Percentiles rank a stretch among this genome's conserved stretches.
phyloP scores from a whole-genome alignment of 2,329 filamentous ascomycete species.

The Apiospora malaysiana region DNA sequence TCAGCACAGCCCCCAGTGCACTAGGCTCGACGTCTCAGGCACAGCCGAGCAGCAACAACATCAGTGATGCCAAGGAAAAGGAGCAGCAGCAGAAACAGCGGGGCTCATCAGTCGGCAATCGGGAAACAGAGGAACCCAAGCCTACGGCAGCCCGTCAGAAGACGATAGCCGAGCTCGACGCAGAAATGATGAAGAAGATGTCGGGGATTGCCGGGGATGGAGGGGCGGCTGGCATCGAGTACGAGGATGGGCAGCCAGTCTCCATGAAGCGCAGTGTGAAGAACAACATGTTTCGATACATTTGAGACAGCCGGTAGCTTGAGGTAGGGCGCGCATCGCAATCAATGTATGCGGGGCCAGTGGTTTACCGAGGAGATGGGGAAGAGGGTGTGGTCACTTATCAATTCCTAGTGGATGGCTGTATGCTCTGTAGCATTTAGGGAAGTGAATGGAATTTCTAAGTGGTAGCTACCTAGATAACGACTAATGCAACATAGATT shows the following conservation, averaged over 20 bases:
- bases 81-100: not conserved
- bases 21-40: not conserved
- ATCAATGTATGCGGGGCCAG: not conserved
- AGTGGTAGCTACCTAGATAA: too few species aligned
- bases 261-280: conserved; percentile 76
- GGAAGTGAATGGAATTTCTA: too few species aligned
- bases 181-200: conserved; percentile 69
- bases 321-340: not conserved
- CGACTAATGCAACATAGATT: not conserved
- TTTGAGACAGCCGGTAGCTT: conserved; percentile 45
- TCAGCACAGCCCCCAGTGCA: not conserved
- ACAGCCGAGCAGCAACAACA: not conserved
- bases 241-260: conserved; percentile 74
- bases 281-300: conserved; percentile 79
- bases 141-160: conserved; percentile 45
- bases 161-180: conserved; percentile 67
- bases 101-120: not conserved
- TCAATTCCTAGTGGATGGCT: too few species aligned
- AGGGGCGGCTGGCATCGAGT: conserved; percentile 73
- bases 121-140: not conserved
- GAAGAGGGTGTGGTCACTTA: too few species aligned
- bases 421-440: too few species aligned
- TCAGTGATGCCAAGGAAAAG: not conserved
- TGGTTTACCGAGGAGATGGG: not conserved
- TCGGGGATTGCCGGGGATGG: conserved; percentile 73